Percentiles rank a stretch among this genome's conserved stretches.
Evolutionary conservation across 176 grass and related monocot species (phyloP).

Genomic region (Avena sativa): DNA sequence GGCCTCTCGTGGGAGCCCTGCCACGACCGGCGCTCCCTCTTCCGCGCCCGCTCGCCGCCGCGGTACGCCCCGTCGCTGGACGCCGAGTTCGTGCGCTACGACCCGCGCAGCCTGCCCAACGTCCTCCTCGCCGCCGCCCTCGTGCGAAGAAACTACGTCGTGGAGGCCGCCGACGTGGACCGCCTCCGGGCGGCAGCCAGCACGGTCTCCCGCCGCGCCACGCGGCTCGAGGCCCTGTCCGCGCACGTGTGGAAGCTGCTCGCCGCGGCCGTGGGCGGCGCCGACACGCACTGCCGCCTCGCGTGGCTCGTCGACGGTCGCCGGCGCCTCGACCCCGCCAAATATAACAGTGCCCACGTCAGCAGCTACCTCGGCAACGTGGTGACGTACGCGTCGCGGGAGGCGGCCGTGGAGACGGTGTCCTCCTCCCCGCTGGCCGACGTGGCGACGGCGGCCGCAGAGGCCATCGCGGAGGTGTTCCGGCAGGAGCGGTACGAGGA

Average conservation of each 20-base stretch:
- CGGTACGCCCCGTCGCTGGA: conserved; percentile 44
- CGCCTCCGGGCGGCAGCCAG: conserved; percentile 51
- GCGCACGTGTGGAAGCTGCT: conserved; percentile 79
- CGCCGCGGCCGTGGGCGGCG: conserved; percentile 32
- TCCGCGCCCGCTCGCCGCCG: conserved; percentile 48
- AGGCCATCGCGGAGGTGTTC: conserved; percentile 54
- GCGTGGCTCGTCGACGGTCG: conserved; percentile 78
- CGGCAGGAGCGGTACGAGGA: conserved; percentile 61
- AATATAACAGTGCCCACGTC: conserved; percentile 16
- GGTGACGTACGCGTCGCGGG: conserved; percentile 58
- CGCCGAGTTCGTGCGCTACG: conserved; percentile 58
- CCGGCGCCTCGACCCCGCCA: conserved; percentile 37
- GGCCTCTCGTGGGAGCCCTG: conserved; percentile 49
- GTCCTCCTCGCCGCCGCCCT: conserved; percentile 39
- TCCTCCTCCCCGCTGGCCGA: conserved; percentile 29
- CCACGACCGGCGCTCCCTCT: conserved; percentile 61
- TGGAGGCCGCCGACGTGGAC: conserved; percentile 51
- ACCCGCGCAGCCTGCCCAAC: conserved; percentile 44
- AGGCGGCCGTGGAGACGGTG: conserved; percentile 38
- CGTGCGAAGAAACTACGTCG: conserved; percentile 63
- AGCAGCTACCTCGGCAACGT: conserved; percentile 69
- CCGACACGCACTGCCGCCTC: conserved; percentile 62
- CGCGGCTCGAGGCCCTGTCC: conserved; percentile 66
- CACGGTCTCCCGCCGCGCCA: conserved; percentile 27
- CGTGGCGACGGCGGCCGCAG: conserved; percentile 43